Evolutionary conservation across 352 stramenopile genomes (phyloP).

Genomic region (Pythium plurisporium): DNA sequence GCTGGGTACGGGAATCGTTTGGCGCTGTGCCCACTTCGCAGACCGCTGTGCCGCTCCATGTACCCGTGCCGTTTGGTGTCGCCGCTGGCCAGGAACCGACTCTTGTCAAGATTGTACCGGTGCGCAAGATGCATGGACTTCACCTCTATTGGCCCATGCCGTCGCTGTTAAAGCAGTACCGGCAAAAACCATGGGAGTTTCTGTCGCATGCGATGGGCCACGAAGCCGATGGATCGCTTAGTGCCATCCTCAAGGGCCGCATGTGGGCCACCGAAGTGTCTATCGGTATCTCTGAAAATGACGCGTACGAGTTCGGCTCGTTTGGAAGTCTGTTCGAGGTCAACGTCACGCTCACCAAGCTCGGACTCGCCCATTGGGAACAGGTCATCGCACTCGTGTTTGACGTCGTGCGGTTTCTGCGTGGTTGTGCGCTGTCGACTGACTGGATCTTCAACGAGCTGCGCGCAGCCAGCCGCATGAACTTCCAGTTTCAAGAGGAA

Average conservation of each 20-base stretch:
- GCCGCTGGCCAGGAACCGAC: conserved; percentile 22
- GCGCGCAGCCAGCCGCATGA: conserved; percentile 22
- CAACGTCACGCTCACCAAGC: conserved; percentile 28
- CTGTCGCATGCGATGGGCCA: conserved; percentile 38
- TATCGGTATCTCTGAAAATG: conserved; percentile 31
- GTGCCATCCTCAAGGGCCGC: conserved; percentile 22
- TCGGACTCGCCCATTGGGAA: conserved; percentile 30
- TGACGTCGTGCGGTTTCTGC: conserved; percentile 20
- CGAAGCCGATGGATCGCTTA: conserved; percentile 32
- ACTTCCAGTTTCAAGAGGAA: conserved; percentile 32
- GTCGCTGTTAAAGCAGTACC: conserved; percentile 20
- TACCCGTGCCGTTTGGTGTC: conserved; percentile 22
- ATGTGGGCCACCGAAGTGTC: conserved; percentile 33
- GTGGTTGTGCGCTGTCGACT: not conserved
- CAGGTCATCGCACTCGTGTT: conserved; percentile 28
- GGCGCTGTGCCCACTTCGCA: conserved; percentile 17
- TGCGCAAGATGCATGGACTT: conserved; percentile 31
- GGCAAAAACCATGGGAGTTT: conserved; percentile 36
- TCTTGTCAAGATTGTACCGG: conserved; percentile 31
- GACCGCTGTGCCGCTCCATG: not conserved
- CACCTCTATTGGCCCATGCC: conserved; percentile 40
- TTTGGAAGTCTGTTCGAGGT: conserved; percentile 41
- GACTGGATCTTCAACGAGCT: conserved; percentile 42
- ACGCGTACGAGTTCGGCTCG: conserved; percentile 41
- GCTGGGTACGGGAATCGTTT: conserved; percentile 35